Evolutionary conservation across 306 rosid species (phyloP).

Genomic region (Prunus davidiana): DNA sequence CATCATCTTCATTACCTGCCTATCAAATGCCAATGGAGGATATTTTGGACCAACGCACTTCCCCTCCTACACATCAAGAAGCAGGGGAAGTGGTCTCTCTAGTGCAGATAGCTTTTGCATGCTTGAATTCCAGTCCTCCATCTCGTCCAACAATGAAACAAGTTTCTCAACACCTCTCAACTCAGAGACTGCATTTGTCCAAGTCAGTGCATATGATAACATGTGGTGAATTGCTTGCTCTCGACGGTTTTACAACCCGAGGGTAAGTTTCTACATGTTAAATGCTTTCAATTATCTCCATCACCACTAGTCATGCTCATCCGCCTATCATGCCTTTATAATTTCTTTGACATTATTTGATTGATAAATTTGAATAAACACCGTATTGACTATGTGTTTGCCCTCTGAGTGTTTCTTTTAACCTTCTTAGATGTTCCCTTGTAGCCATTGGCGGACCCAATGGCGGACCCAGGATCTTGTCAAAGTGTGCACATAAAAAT

Average conservation of each 20-base stretch:
- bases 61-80: background rate
- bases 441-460: too few species aligned
- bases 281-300: too few species aligned
- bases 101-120: background rate
- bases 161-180: conserved; percentile 1
- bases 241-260: background rate
- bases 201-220: background rate
- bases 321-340: too few species aligned
- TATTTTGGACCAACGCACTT: conserved; percentile 6
- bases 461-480: too few species aligned
- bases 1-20: background rate
- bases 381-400: too few species aligned
- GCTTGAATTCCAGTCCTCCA: background rate
- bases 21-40: background rate
- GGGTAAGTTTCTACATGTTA: too few species aligned
- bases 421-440: too few species aligned
- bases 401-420: too few species aligned
- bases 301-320: too few species aligned
- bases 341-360: too few species aligned
- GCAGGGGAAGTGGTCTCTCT: background rate
- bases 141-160: conserved; percentile 17
- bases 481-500: too few species aligned
- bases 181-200: background rate
- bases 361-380: too few species aligned
- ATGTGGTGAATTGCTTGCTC: background rate